Base-by-base conservation (phyloP, 768 basidiomycete genomes). In the Bullera alba region DNA sequence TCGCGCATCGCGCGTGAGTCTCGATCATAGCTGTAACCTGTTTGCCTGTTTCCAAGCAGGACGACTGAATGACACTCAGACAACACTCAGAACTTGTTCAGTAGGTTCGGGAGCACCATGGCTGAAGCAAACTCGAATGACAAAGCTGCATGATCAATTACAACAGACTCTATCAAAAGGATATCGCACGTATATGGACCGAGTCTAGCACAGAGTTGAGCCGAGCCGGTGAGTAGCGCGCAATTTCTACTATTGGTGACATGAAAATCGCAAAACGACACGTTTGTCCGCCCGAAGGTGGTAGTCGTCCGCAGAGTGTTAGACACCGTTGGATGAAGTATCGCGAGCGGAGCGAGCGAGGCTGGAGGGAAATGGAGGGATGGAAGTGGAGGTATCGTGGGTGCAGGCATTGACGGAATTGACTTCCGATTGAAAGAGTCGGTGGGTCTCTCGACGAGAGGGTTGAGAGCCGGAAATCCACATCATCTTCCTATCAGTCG, bases 251-350 rank as follows among this genome's bases (percentile, higher is more conserved):
- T 93, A 67, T 92, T 76, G 89, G 88, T 92, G 67, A 84, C 79
- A 82, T 73, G 88, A 87, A 92, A 93, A 93, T 92, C 85, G 90
- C 87, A 81, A 83, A 83, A 79, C 76, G 85, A 85, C 82, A 83
- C 89, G 71, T 70, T 67, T 61, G 52, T n/a, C n/a, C n/a, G n/a
- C n/a, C n/a, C n/a, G n/a, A n/a, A n/a, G n/a, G n/a, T n/a, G n/a
- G n/a, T 72, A 53, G 60, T 57, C 65, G 63, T 60, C 57, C 69
- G 71, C 90, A 92, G 90, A 92, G 90, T 93, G 90, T 92, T 80
- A 80, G 80, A 80, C 87, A 93, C 89, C 90, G 69, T 59, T n/a
- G 32, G 10, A 34, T n/a, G 42, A 48, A 19, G 27, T 16, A 42
- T 36, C 25, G 41, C 25, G 29, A 36, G 42, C 17, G 48, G 17